Conservation (phyloP, 352 stramenopile species). For the Blastocystis sp. region DNA sequence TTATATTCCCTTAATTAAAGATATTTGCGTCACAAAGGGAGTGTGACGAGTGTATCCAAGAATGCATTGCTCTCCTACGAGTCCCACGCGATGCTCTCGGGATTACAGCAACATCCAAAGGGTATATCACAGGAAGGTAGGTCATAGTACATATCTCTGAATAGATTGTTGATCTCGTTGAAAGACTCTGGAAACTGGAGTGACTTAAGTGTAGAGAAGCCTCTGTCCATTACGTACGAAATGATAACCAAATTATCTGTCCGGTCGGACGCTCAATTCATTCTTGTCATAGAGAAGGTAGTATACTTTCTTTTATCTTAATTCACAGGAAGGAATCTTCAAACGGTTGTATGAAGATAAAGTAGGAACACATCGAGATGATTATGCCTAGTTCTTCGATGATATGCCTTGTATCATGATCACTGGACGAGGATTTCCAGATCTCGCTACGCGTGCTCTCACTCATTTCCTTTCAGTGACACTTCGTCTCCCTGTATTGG, state of each 20-base stretch:
- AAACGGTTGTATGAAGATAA: constrained; percentile 40
- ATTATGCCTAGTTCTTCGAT: constrained; percentile 40
- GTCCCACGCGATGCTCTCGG: constrained; percentile 37
- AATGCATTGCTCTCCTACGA: constrained; percentile 40
- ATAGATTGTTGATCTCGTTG: constrained; percentile 1
- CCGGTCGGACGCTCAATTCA: constrained; percentile 17
- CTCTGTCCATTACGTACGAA: not conserved
- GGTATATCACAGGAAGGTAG: constrained; percentile 32
- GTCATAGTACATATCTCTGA: not conserved
- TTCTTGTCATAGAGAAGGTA: constrained; percentile 43
- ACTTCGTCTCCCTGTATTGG: constrained; percentile 4
- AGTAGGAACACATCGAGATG: not conserved
- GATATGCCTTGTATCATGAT: constrained; percentile 40
- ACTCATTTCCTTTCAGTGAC: not conserved
- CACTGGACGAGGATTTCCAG: constrained; percentile 36
- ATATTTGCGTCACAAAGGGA: constrained; percentile 38
- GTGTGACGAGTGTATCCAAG: constrained; percentile 43
- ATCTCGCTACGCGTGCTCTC: constrained; percentile 14
- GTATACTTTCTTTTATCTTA: not conserved
- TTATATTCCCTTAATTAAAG: not conserved
- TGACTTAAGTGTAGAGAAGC: not conserved
- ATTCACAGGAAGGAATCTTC: constrained; percentile 43
- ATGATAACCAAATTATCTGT: not conserved
- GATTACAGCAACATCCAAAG: constrained; percentile 43
- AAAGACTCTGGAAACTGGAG: not conserved